Evolutionary conservation across 169 alveolate genomes (phyloP), one percentile per base, ranked within the genome.

Genomic region (Cryptosporidium parvum): DNA sequence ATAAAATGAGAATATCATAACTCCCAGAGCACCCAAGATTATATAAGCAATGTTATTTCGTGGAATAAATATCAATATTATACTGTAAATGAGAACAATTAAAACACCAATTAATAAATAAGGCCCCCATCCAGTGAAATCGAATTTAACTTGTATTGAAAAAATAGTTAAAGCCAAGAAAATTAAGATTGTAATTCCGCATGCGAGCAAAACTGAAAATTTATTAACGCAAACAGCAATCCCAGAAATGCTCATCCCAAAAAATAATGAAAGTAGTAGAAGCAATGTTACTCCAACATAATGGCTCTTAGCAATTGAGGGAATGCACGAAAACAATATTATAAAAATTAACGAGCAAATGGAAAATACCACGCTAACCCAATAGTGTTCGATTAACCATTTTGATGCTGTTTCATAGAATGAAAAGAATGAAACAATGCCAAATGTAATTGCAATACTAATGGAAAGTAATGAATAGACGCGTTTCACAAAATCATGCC

Each of bases 401-500:
- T 44, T 37, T 31, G 85, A 85, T 52, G 92, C 75, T 37, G 92
- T 80, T 26, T 86, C 61, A 70, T 73, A 71, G 23, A 91, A 69
- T 69, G 91, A 72, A n/a, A 92, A 84, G 26, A 86, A 86, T 9
- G 53, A 42, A 10, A 92, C 80, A 85, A 73, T 69, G 31, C 93
- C 91, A 87, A 75, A 91, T 44, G 96, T 94, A 33, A 95, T 92
- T 16, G 93, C 51, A 9, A 95, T 85, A 53, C 94, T 95, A 14
- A 93, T 69, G 23, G 94, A 86, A 21, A 95, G 91, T n/a, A 95
- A 92, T 45, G 92, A 69, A 75, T 94, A 95, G 18, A 95, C 97
- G 72, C 95, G 94, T 65, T 86, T 93, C 35, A 95, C 93, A 80
- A 95, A 95, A 33, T 92, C 97, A 86, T 95, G 96, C 48, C 96